Evolutionary conservation across 1,284 basidiomycete genomes (phyloP), one percentile per base, ranked within the genome.

Genomic region (Rhodotorula mucilaginosa): DNA sequence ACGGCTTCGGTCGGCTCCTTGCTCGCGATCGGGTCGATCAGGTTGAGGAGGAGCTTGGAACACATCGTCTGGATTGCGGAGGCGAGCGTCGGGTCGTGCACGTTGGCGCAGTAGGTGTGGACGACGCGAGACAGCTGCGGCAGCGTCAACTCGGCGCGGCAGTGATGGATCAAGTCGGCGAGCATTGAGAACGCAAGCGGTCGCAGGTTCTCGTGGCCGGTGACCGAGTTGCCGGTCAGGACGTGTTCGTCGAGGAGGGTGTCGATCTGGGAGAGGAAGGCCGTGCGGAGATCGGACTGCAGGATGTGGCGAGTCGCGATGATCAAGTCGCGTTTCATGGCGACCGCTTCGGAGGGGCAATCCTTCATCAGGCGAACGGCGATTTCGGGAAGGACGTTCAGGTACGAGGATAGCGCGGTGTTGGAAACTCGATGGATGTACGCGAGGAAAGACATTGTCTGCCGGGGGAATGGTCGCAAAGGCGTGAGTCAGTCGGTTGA

Each of bases 301-400:
- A 96, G 87, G 49, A 99, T 87, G 82, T 99, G 96, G 29, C 97
- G 88, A 61, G 96, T 90, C 4, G 96, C 93, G 18, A 96, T 89
- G 81, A 97, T 88, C 56, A 99, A 84, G 81, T 99, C 97, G 34
- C 71, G 67, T 64, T 75, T 75, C 73, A 76, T 87, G 23, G 87
- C 84, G n/a, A 93, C 89, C 12, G 90, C 89, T 79, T 91, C 92
- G 0, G 90, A 86, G 29, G 97, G 96, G 78, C 94, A 95, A 80
- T 99, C 96, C 79, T 97, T 91, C 65, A 99, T 85, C 29, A 99
- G 84, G 21, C 97, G 88, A 39, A 99, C 84, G 61, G 91, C 89
- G 56, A 89, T 87, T 62, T 91, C 84, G 26, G 96, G 90, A 52
- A 99, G 86, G 7, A 87, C 87, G 77, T 96, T 90, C 7, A 90